A percentile compares a stretch with the other conserved stretches of the same genome.
These are phyloP conservation scores for Phytopythium boreale DNA, from an alignment of 352 stramenopile genomes.

Conservation along the genomic window DNA sequence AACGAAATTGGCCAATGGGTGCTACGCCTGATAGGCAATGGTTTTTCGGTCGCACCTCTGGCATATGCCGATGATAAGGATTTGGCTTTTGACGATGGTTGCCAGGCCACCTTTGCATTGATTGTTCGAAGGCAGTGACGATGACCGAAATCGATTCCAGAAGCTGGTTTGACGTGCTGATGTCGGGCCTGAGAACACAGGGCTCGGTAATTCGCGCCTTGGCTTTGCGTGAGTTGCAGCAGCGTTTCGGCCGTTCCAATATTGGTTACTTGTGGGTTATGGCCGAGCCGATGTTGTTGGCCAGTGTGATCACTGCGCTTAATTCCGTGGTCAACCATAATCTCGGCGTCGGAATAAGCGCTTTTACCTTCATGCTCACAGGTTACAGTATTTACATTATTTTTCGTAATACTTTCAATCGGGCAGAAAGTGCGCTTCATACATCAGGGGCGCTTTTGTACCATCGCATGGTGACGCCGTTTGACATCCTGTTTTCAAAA, in stretches of 20 bases:
- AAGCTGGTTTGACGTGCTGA: constrained; percentile 7
- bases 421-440: constrained; percentile 7
- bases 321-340: constrained; percentile 8
- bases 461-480: constrained; percentile 7
- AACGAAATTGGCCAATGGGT: constrained; percentile 8
- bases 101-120: constrained; percentile 7
- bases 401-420: constrained; percentile 9
- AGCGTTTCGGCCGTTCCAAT: constrained; percentile 7
- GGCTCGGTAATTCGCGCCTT: constrained; percentile 7
- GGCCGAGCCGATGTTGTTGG: constrained; percentile 7
- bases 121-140: constrained; percentile 7
- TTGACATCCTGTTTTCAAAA: constrained; percentile 9
- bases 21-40: constrained; percentile 7
- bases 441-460: constrained; percentile 7
- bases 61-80: constrained; percentile 8
- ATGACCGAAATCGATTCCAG: constrained; percentile 8
- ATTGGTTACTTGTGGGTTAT: constrained; percentile 8
- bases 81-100: constrained; percentile 8
- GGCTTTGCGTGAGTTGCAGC: constrained; percentile 7
- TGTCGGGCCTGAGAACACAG: constrained; percentile 7
- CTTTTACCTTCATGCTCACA: constrained; percentile 8
- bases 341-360: constrained; percentile 7
- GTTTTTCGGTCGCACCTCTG: constrained; percentile 7
- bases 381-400: constrained; percentile 9
- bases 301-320: constrained; percentile 7